Percentiles rank a stretch among this genome's conserved stretches.
Conservation (phyloP, 306 rosid species). For the Pyrus pyrifolia region DNA sequence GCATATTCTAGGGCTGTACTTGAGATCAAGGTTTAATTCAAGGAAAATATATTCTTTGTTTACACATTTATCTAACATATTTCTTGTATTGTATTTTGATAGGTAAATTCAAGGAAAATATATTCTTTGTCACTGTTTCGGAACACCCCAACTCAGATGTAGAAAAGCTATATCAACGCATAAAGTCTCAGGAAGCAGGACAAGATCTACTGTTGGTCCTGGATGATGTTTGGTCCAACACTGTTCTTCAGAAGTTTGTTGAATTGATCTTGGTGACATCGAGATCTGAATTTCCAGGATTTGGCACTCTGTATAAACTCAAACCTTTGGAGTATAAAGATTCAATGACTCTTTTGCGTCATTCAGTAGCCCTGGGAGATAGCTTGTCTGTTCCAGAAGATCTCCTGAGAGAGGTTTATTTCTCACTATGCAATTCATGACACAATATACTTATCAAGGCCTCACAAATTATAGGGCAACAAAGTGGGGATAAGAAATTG, state of each 20-base stretch:
- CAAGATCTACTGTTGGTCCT: constrained; percentile 33
- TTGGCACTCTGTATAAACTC: constrained; percentile 17
- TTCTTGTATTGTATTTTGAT: constrained; percentile 3
- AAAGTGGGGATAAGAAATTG: neutral
- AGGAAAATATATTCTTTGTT: neutral
- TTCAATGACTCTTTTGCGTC: constrained; percentile 36
- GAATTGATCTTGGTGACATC: constrained; percentile 57
- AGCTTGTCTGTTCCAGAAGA: constrained; percentile 17
- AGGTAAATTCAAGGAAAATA: constrained; percentile 41
- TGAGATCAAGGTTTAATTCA: neutral
- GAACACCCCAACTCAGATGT: constrained; percentile 29
- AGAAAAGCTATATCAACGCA: constrained; percentile 26
- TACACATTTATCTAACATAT: neutral
- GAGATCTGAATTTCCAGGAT: constrained; percentile 31
- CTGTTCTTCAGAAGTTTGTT: constrained; percentile 39
- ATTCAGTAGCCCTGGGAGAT: constrained; percentile 29
- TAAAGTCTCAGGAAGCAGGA: constrained; percentile 2
- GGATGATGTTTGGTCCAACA: constrained; percentile 48
- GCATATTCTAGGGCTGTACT: neutral
- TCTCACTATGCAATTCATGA: neutral
- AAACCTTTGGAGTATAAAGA: constrained; percentile 25
- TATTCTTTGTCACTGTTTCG: constrained; percentile 39
- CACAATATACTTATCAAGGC: neutral
- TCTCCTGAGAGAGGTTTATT: constrained; percentile 4
- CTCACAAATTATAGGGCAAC: neutral